Conservation (phyloP, 306 rosid genomes). For the Vachellia collinsii region DNA sequence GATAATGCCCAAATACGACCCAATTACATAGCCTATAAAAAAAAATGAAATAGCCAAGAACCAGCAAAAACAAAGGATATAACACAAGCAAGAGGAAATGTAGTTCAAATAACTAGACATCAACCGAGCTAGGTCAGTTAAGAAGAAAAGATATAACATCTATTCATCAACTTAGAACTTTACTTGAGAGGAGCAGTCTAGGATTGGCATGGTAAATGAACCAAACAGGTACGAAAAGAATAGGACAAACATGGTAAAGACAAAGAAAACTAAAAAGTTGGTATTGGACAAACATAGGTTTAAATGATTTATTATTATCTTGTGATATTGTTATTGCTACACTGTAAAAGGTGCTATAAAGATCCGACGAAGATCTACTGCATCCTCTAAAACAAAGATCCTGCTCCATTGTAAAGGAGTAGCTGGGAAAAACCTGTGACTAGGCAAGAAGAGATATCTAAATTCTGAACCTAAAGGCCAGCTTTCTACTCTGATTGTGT, state of each 20-base stretch:
- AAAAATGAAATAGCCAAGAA: background rate
- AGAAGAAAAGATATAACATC: background rate
- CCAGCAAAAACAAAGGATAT: background rate
- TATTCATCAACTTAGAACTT: background rate
- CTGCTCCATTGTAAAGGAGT: constrained; percentile 7
- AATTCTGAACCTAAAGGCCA: constrained; percentile 34
- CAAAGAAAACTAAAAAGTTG: background rate
- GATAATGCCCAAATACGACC: too few species aligned
- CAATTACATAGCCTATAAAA: too few species aligned
- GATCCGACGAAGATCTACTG: constrained; percentile 14
- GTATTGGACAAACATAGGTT: background rate
- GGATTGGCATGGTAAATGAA: background rate
- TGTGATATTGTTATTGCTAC: constrained; percentile 29
- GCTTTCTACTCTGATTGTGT: constrained; percentile 14
- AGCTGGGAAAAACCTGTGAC: constrained; percentile 31
- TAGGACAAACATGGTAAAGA: background rate
- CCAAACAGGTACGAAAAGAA: background rate
- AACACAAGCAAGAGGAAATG: background rate
- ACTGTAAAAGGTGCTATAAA: constrained; percentile 15
- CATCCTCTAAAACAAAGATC: constrained; percentile 10
- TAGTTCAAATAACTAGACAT: background rate
- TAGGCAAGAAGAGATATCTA: constrained; percentile 20
- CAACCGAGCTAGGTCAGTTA: background rate
- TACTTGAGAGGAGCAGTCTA: background rate
- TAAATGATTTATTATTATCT: constrained; percentile 16